Conservation (phyloP, 108 stramenopile species). For the Stephanodiscus minutulus region DNA sequence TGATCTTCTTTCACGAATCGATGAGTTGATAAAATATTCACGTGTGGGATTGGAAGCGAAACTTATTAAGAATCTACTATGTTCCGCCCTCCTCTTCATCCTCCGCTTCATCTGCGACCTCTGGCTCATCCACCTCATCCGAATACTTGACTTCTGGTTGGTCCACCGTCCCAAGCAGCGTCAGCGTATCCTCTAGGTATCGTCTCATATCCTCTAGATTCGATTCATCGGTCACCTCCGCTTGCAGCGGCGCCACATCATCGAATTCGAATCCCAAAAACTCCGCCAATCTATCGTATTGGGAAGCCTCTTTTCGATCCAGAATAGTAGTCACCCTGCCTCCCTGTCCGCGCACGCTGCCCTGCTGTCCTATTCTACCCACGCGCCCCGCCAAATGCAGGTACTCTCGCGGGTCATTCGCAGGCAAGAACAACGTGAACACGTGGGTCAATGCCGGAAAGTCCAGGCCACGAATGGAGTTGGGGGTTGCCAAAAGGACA, state of each 20-base stretch:
- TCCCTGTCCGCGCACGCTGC: constrained; percentile 63
- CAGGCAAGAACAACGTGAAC: constrained; percentile 80
- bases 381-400: constrained; percentile 86
- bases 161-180: constrained; percentile 48
- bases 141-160: constrained; percentile 23
- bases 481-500: constrained; percentile 82
- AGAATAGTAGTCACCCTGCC: constrained; percentile 77
- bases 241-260: constrained; percentile 58
- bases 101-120: constrained; percentile 29
- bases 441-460: constrained; percentile 83
- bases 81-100: constrained; percentile 31
- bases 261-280: constrained; percentile 71
- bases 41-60: too few relatives aligned
- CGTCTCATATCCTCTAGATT: constrained; percentile 75
- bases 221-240: constrained; percentile 36
- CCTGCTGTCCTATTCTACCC: constrained; percentile 84
- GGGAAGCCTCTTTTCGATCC: constrained; percentile 56
- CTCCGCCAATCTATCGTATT: constrained; percentile 70
- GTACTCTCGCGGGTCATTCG: constrained; percentile 85
- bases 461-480: constrained; percentile 82
- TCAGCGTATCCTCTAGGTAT: constrained; percentile 73
- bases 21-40: too few relatives aligned
- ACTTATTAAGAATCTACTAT: background rate
- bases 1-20: too few relatives aligned
- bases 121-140: constrained; percentile 17